Base-by-base conservation (phyloP, 768 basidiomycete species). In the Hericium coralloides region DNA sequence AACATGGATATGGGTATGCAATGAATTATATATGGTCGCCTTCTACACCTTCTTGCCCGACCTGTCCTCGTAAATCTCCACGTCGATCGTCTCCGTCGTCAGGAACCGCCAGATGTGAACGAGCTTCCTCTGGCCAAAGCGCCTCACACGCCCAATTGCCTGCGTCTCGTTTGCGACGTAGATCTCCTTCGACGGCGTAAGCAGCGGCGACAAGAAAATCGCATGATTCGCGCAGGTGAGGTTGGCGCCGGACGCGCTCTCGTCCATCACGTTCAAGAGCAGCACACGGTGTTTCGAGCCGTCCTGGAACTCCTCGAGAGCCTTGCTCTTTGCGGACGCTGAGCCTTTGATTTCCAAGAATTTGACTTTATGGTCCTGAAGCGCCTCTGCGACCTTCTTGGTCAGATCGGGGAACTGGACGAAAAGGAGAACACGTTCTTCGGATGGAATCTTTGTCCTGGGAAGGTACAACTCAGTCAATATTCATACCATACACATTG, bases 321-420 rank as follows among this genome's bases (percentile, higher is more conserved):
- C 86, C 65, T 89, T 89, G 70, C 89, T 91, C 75, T 87, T 89
- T 62, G 79, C 74, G 52, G 81, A 78, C 4, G 89, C 86, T 4
- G 81, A 79, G 43, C 93, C 92, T 57, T 81, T 83, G 71, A 95
- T 90, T 66, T 92, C 86, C 53, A 91, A 78, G 73, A 82, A 92
- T 45, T 78, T 76, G 64, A 97, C 82, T 47, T 82, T 79, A 66
- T 91, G 78, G 54, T 81, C 80, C 2, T 69, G 73, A 60, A 98
- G 79, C 0, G 92, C 91, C 59, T 92, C 88, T 8, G 84, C 83
- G 31, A 97, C 89, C 69, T 95, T 97, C 67, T 84, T 84, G 81
- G 89, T 92, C 58, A 98, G 78, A 71, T 97, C 94, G 5, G 83
- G 85, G 78, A 95, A 98, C 66, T 98, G 95, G n/a, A 95, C 89